A percentile compares a stretch with the other conserved stretches of the same genome.
Conservation (phyloP, 148 eudicot species). For the Pouteria glomerata region DNA sequence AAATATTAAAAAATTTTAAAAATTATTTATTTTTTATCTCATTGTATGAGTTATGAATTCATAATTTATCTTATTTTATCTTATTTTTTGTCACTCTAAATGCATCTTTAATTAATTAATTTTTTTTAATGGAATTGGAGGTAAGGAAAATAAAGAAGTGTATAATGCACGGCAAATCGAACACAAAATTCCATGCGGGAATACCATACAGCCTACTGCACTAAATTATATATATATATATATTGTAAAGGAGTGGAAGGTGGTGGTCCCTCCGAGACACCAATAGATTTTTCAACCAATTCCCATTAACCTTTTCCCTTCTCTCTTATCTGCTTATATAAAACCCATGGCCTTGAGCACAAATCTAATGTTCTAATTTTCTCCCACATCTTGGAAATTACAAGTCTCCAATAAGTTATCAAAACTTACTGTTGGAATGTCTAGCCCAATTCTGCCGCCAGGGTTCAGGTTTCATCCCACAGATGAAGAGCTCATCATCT, state of each 20-base stretch:
- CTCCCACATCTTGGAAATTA: neutral
- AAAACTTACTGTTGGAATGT: neutral
- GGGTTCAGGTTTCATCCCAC: conserved; percentile 36
- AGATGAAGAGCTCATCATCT: conserved; percentile 27
- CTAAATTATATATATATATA: neutral
- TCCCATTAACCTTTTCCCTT: neutral
- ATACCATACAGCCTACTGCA: neutral
- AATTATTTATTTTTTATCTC: too few relatives aligned
- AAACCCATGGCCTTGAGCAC: neutral
- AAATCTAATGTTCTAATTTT: neutral
- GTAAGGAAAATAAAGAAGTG: too few relatives aligned
- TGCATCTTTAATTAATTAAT: too few relatives aligned
- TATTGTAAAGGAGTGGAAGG: neutral
- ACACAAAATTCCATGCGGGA: neutral
- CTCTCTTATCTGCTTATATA: neutral
- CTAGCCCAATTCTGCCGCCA: conserved; percentile 14
- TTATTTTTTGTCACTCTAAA: too few relatives aligned
- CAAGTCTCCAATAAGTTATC: neutral
- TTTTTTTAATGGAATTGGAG: too few relatives aligned
- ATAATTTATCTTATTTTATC: too few relatives aligned
- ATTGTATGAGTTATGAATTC: too few relatives aligned
- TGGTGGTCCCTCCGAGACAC: neutral
- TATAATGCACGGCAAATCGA: too few relatives aligned
- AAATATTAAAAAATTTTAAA: too few relatives aligned
- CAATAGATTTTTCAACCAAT: neutral